Percentiles rank a stretch among this genome's conserved stretches.
Conservation (phyloP, 768 basidiomycete genomes). For the Harrya chromipes region DNA sequence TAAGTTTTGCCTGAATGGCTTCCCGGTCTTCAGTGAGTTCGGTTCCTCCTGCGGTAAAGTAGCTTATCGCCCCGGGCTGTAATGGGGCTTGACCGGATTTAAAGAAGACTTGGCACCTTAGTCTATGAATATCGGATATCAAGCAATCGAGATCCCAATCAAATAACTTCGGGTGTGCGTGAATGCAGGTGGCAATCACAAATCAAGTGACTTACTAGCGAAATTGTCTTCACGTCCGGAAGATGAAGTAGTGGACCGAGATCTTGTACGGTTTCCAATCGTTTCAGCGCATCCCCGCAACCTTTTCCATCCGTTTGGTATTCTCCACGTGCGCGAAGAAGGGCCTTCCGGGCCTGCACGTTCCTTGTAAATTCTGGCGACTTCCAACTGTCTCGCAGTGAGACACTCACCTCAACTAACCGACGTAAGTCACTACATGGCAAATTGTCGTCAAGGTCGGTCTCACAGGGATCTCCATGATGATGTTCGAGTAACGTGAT, state of each 20-base stretch:
- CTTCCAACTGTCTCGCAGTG: background rate
- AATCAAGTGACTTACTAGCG: conserved; percentile 3
- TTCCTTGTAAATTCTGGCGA: background rate
- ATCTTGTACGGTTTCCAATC: background rate
- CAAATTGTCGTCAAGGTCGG: background rate
- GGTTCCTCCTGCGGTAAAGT: background rate
- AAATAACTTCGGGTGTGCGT: conserved; percentile 10
- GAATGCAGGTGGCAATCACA: background rate
- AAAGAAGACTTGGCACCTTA: conserved; percentile 7
- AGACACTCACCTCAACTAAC: background rate
- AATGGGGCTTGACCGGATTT: background rate
- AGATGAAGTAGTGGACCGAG: background rate
- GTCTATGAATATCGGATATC: conserved; percentile 6
- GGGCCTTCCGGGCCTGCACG: conserved; percentile 1
- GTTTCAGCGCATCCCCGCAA: background rate
- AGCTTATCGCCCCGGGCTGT: background rate
- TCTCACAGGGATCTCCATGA: too few species aligned
- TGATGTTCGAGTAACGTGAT: conserved; percentile 4
- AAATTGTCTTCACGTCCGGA: background rate
- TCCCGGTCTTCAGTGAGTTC: conserved; percentile 8
- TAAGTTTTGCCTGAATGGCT: background rate
- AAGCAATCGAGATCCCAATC: conserved; percentile 7
- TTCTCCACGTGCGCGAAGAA: background rate
- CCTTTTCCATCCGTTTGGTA: background rate
- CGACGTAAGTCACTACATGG: background rate